Percentiles rank a stretch among this genome's conserved stretches.
Evolutionary conservation across 768 basidiomycete genomes (phyloP).

Genomic region (Russula sp.): DNA sequence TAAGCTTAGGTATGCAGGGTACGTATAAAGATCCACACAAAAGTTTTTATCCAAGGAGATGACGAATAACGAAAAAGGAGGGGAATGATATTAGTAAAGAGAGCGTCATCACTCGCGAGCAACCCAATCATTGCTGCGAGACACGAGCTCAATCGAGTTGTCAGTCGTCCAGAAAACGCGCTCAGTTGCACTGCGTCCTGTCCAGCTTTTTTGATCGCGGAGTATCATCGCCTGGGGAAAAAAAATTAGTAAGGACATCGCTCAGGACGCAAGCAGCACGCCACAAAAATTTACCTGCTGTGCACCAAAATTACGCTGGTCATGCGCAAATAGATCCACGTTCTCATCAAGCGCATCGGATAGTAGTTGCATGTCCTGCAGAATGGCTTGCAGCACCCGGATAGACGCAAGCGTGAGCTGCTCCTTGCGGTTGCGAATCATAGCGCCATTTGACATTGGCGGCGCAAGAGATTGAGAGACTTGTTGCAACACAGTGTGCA

Average conservation of each 20-base stretch:
- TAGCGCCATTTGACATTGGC: conserved; percentile 36
- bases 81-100: background rate
- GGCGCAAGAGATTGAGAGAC: conserved; percentile 67
- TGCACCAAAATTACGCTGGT: conserved; percentile 92
- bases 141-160: conserved; percentile 79
- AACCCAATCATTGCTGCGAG: conserved; percentile 83
- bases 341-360: conserved; percentile 88
- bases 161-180: conserved; percentile 90
- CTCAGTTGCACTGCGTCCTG: conserved; percentile 82
- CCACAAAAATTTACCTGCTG: conserved; percentile 64
- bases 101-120: conserved; percentile 45
- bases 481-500: conserved; percentile 84
- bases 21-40: conserved; percentile 10
- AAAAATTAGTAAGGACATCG: conserved; percentile 6
- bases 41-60: conserved; percentile 2
- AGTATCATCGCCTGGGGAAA: conserved; percentile 83
- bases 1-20: conserved; percentile 1
- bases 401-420: conserved; percentile 63
- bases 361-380: conserved; percentile 82
- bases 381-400: conserved; percentile 73
- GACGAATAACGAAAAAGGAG: background rate
- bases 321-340: conserved; percentile 85
- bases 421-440: conserved; percentile 73
- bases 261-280: background rate
- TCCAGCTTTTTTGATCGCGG: conserved; percentile 95